These are phyloP conservation scores for Gymnopus androsaceus DNA, from an alignment of 1,284 basidiomycete species.

Conservation along the genomic window DNA sequence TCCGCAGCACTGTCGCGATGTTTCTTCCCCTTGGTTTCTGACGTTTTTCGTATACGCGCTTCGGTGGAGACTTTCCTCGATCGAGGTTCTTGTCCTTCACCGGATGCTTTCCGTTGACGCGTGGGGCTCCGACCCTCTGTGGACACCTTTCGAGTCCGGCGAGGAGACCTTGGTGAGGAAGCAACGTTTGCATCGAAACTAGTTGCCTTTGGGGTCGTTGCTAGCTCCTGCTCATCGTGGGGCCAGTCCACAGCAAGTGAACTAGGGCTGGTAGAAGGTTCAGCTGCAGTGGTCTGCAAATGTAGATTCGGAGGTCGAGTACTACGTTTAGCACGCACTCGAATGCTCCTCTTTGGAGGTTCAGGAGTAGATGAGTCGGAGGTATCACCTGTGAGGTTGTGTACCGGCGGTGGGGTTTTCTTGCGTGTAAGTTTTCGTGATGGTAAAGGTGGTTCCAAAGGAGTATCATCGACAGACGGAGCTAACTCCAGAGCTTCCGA, in stretches of 20 bases:
- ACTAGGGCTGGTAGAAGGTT: conserved; percentile 30
- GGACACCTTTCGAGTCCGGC: conserved; percentile 36
- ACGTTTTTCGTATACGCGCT: conserved; percentile 29
- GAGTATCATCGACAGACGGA: conserved; percentile 3
- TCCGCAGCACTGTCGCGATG: conserved; percentile 62
- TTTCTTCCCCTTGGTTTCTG: conserved; percentile 28
- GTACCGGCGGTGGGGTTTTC: conserved; percentile 40
- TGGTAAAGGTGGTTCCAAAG: conserved; percentile 32
- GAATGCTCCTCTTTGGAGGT: conserved; percentile 38
- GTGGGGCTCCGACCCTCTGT: conserved; percentile 29
- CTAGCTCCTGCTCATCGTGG: conserved; percentile 47
- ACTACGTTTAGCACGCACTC: conserved; percentile 54
- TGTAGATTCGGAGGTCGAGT: conserved; percentile 49
- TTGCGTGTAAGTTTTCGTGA: conserved; percentile 35
- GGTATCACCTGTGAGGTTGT: conserved; percentile 38
- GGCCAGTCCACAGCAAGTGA: conserved; percentile 54
- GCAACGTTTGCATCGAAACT: conserved; percentile 42
- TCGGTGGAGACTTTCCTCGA: conserved; percentile 39
- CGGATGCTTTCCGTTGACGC: conserved; percentile 45
- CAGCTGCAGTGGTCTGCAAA: conserved; percentile 30
- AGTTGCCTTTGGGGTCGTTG: conserved; percentile 56
- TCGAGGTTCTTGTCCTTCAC: conserved; percentile 39
- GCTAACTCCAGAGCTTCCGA: conserved; percentile 11
- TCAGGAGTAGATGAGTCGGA: conserved; percentile 50
- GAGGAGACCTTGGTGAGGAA: conserved; percentile 36